Base-by-base conservation (phyloP, 2,329 filamentous ascomycete genomes). In the Pseudonectria foliicola region DNA sequence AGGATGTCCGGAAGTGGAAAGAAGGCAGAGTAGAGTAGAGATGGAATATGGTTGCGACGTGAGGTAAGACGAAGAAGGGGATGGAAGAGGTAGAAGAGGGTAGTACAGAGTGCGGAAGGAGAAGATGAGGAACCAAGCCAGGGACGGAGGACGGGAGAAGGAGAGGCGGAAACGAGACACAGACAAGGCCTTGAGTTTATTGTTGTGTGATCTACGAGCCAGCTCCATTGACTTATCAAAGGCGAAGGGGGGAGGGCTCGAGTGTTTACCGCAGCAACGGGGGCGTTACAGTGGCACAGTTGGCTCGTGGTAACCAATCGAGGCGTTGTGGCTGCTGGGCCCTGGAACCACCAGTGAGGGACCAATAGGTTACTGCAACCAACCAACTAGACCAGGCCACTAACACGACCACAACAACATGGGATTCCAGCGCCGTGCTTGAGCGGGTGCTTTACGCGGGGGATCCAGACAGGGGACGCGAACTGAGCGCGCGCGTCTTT, bases 381-480 rank as follows among this genome's bases (percentile, higher is more conserved):
- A n/a, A n/a, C n/a, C n/a, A n/a, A n/a, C n/a, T n/a, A n/a, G n/a
- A n/a, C n/a, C n/a, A n/a, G n/a, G n/a, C n/a, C n/a, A n/a, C n/a
- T n/a, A n/a, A n/a, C n/a, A n/a, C n/a, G n/a, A n/a, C 27, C 13
- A 15, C 6, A 29, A 13, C 13, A 13, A 29, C 6, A 15, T 13
- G 13, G 12, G 7, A 13, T 16, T 13, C 18, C 18, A 21, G 18
- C 18, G 24, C 18, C 30, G 29, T 29, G 29, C 39, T 12, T 10
- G 13, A 13, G 21, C n/a, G 13, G 34, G 39, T 43, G 51, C 60
- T 62, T 61, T 59, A 62, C 60, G 57, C 60, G 59, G n/a, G n/a
- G n/a, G n/a, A n/a, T n/a, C n/a, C n/a, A n/a, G n/a, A n/a, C n/a
- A n/a, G n/a, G n/a, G n/a, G n/a, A n/a, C n/a, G n/a, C n/a, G n/a